Base-by-base conservation (phyloP, 495 filamentous ascomycete genomes). In the Podospora bellae-mahoneyi region DNA sequence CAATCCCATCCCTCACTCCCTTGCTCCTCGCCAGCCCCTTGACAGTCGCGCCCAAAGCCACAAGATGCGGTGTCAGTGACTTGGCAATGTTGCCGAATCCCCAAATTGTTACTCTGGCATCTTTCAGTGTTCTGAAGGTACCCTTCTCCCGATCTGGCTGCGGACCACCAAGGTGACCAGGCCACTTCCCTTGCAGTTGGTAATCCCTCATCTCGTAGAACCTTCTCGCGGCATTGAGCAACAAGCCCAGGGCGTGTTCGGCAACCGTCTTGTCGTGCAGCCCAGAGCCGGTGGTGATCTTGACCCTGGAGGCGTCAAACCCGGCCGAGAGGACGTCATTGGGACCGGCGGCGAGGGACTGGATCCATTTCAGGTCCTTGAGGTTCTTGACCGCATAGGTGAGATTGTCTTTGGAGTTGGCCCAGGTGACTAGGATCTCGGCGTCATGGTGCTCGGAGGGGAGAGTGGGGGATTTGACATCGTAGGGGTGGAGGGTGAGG, bases 51-150 rank as follows among this genome's bases (percentile, higher is more conserved):
- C 83, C 84, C 59, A 80, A 82, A 5, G 84, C 90, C 58, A 82
- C 79, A 1, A 92, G 88, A 60, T 90, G 87, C 72, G 84, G 87
- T 66, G 88, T 87, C 68, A 97, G 83, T 71, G 92, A 88, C 81
- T 89, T 78, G 58, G 91, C 92, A 64, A 96, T 96, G 48, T 92
- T 92, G 30, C 93, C 93, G 86, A 94, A 93, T 1, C 93, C 93
- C 71, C 95, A 84, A 71, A 97, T 88, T 20, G 76, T 56, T 2
- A 84, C 74, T 26, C 75, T 72, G 18, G 86, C 84, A 60, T 82
- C 83, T 54, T 83, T 79, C 70, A 88, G 76, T 2, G 85, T 87
- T 16, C 81, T 83, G 76, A 88, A 88, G 23, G 70, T 67, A 27
- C 76, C 82, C 53, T 70, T 68, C 13, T 77, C 77, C 1, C 81